Evolutionary conservation across 306 rosid species (phyloP).

Genomic region (Delonix regia): DNA sequence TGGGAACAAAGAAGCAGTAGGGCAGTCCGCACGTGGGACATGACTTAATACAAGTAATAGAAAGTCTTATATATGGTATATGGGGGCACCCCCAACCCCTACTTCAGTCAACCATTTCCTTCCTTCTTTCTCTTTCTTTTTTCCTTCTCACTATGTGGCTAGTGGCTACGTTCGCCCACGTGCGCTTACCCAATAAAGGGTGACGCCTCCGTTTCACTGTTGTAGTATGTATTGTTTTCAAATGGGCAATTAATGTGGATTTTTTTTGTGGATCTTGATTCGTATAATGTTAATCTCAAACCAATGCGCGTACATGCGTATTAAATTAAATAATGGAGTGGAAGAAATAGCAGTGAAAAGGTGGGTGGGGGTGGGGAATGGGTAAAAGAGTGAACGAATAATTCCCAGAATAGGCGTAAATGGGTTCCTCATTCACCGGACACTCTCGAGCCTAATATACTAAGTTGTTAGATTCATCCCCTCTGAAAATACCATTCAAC

Average conservation of each 20-base stretch:
- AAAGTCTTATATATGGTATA: too few relatives aligned
- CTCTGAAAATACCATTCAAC: not conserved
- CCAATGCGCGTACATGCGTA: too few relatives aligned
- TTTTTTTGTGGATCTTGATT: not conserved
- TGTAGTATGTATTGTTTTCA: too few relatives aligned
- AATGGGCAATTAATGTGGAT: not conserved
- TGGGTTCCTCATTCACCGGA: not conserved
- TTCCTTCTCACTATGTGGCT: not conserved
- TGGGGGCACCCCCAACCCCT: too few relatives aligned
- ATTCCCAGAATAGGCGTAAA: not conserved
- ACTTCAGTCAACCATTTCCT: too few relatives aligned
- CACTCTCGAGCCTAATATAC: not conserved
- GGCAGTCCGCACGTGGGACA: too few relatives aligned
- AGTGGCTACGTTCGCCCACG: slow-evolving; percentile 36
- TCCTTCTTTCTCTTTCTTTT: not conserved
- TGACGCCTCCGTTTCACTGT: slow-evolving; percentile 1
- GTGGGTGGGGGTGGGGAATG: not conserved
- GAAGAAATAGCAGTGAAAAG: too few relatives aligned
- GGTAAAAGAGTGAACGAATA: not conserved
- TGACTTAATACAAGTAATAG: too few relatives aligned
- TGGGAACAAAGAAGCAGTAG: too few relatives aligned
- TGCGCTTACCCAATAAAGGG: slow-evolving; percentile 12
- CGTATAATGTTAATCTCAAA: not conserved
- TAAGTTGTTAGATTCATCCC: too few relatives aligned
- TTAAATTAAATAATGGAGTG: too few relatives aligned